A percentile compares a stretch with the other conserved stretches of the same genome.
Conservation (phyloP, 257 asterid genomes). For the Capsicum rhomboideum region DNA sequence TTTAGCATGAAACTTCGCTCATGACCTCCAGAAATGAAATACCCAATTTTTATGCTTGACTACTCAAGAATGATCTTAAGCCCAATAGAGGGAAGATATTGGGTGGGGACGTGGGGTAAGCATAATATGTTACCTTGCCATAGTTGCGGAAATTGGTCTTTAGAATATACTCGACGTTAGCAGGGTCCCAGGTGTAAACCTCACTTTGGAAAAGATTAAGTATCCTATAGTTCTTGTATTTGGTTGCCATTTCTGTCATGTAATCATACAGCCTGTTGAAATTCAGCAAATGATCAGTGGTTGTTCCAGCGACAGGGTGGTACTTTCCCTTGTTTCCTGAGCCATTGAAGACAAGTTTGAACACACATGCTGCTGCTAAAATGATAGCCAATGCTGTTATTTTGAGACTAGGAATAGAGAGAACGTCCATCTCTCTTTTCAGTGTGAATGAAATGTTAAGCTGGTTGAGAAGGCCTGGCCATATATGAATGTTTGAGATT, state of each 20-base stretch:
- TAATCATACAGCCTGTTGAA: slow-evolving; percentile 53
- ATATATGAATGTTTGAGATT: not conserved
- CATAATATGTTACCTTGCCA: slow-evolving; percentile 41
- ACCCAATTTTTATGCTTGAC: not conserved
- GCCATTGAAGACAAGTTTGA: not conserved
- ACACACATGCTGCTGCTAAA: not conserved
- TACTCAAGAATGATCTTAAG: not conserved
- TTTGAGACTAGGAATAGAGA: not conserved
- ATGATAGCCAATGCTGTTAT: slow-evolving; percentile 16
- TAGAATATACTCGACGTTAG: slow-evolving; percentile 57
- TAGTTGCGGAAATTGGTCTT: slow-evolving; percentile 52
- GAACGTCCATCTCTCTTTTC: not conserved
- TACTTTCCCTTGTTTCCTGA: slow-evolving; percentile 18
- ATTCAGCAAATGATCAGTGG: slow-evolving; percentile 39
- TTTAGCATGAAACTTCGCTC: not conserved
- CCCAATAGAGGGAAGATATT: not conserved
- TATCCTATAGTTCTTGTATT: slow-evolving; percentile 46
- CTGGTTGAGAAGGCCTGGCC: no score
- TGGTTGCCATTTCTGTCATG: slow-evolving; percentile 50
- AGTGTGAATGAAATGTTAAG: not conserved
- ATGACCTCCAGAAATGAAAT: not conserved
- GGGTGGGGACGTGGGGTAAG: not conserved
- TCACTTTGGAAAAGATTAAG: slow-evolving; percentile 39
- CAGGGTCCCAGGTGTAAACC: slow-evolving; percentile 58
- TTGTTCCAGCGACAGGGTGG: slow-evolving; percentile 61